Base-by-base conservation (phyloP, 2,329 filamentous ascomycete genomes). In the Aplosporella prunicola region DNA sequence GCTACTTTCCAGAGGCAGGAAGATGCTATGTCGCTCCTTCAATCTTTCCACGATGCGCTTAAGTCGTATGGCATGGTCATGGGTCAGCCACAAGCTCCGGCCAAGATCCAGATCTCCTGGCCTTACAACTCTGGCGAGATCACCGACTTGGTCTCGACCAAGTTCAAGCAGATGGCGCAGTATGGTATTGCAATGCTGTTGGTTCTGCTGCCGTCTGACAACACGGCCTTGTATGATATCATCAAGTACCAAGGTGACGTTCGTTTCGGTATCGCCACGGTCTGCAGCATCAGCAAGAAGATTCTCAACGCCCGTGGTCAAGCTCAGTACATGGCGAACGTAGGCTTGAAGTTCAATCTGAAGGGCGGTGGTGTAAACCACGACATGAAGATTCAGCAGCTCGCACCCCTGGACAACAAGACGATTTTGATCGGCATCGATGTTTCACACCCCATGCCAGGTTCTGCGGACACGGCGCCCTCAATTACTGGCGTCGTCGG, bases 401-500 rank as follows among this genome's bases (percentile, higher is more conserved):
- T 80, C 1, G 70, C 68, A 1, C 63, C 85, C 1, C 41, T 52
- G 11, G 67, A 78, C 14, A 75, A 74, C 2, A 80, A 79, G 48
- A 91, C 86, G 0, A 93, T 94, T 82, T 64, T 94, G 1, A 73
- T 91, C 3, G 86, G 87, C 0, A 78, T 88, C 47, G 88, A 94
- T 51, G 86, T 94, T 1, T 91, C 86, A 0, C 88, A 94, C 48
- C 87, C 87, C 0, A 86, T 84, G 15, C 72, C 76, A 0, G 75
- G 73, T 0, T 76, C 71, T 1, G 55, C 64, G 0, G 57, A 63
- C 1, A 61, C 57, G 0, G 75, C 80, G 0, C 84, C 84, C 2
- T 88, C 81, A 53, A 69, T 93, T 22, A 83, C 84, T 1, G 82
- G 76, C 0, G 74, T 94, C 42, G 86, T 93, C 2, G 76, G 82